These are phyloP conservation scores for Leccinum boreale DNA, from an alignment of 768 basidiomycete species.

Conservation along the genomic window DNA sequence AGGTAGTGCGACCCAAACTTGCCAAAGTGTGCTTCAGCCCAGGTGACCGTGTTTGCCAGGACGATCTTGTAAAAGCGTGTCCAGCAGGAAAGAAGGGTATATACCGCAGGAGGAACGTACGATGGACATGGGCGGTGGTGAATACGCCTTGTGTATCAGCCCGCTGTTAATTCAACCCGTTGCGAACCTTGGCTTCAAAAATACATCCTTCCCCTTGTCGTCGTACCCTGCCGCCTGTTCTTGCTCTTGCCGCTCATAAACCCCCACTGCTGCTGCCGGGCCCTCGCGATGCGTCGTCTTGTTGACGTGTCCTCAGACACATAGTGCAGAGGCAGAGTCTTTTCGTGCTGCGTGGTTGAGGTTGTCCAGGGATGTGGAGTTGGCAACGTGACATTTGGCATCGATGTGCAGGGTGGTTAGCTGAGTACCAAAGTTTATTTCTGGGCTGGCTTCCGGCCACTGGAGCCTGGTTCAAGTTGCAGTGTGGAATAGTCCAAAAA, in stretches of 20 bases:
- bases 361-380: constrained; percentile 30
- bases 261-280: constrained; percentile 32
- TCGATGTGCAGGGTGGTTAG: no score
- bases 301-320: constrained; percentile 49
- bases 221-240: constrained; percentile 38
- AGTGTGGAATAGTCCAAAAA: no score
- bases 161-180: constrained; percentile 51
- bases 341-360: constrained; percentile 28
- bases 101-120: constrained; percentile 60
- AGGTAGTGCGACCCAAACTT: constrained; percentile 99
- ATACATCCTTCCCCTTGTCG: constrained; percentile 67
- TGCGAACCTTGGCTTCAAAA: constrained; percentile 44
- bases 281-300: constrained; percentile 41
- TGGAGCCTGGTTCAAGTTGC: no score
- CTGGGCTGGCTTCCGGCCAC: no score
- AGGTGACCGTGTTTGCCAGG: constrained; percentile 79
- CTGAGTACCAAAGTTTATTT: no score
- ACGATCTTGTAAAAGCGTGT: constrained; percentile 95
- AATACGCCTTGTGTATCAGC: constrained; percentile 51
- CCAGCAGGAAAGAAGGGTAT: constrained; percentile 93
- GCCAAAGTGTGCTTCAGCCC: constrained; percentile 99
- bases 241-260: constrained; percentile 26
- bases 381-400: no score
- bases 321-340: constrained; percentile 49
- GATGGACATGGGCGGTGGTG: constrained; percentile 65